Evolutionary conservation across 1,284 basidiomycete species (phyloP).

Genomic region (Blastosporella zonata): DNA sequence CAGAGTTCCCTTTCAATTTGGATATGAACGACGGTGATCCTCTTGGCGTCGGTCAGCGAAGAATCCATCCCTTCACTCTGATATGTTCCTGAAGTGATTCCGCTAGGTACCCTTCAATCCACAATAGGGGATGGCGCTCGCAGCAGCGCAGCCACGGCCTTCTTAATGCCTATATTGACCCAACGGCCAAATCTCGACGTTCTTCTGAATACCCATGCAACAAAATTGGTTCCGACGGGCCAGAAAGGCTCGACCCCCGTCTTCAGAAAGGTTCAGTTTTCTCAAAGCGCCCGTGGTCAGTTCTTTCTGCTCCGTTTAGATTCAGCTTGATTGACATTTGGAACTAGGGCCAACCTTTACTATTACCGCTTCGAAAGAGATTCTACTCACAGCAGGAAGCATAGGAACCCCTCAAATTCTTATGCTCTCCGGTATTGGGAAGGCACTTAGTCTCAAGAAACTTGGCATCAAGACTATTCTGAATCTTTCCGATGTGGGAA

Average conservation of each 20-base stretch:
- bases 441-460: constrained; percentile 29
- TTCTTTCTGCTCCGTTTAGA: neutral
- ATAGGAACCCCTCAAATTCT: constrained; percentile 15
- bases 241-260: constrained; percentile 6
- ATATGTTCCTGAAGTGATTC: constrained; percentile 6
- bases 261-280: constrained; percentile 30
- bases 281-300: constrained; percentile 21
- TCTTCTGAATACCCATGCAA: constrained; percentile 29
- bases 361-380: constrained; percentile 20
- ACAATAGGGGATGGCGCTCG: constrained; percentile 25
- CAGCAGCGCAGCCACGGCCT: constrained; percentile 26
- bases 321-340: neutral
- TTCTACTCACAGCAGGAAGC: constrained; percentile 36
- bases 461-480: constrained; percentile 27
- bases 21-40: constrained; percentile 32
- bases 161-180: constrained; percentile 26
- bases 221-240: constrained; percentile 22
- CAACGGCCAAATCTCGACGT: constrained; percentile 27
- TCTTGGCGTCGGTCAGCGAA: constrained; percentile 30
- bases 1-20: constrained; percentile 30
- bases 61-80: neutral
- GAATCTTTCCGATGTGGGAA: constrained; percentile 35
- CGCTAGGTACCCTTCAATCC: constrained; percentile 25
- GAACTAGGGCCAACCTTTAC: constrained; percentile 11
- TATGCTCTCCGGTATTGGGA: constrained; percentile 44